Base-by-base conservation (phyloP, 768 basidiomycete species). In the Rhodotorula sphaerocarpa region DNA sequence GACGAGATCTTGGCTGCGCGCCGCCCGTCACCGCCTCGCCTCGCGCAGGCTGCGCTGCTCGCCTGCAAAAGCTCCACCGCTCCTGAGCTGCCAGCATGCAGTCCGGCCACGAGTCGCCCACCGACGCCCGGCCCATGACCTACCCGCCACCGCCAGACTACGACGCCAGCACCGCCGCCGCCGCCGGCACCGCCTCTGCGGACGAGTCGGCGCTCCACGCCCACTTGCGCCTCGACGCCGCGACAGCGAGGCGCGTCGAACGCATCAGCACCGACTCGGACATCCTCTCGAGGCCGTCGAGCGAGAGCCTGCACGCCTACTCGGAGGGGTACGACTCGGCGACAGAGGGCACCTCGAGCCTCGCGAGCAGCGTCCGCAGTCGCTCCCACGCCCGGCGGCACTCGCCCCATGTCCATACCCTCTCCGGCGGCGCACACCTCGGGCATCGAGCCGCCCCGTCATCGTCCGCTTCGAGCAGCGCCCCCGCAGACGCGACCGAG, bases 301-400 rank as follows among this genome's bases (percentile, higher is more conserved):
- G 30, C 36, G 57, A 53, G 36, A 39, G 36, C 57, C 45, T 52
- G 28, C 42, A 44, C 11, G 5, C 56, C 34, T 62, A 33, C 36
- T 66, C 65, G 10, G 66, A 67, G 27, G 42, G 57, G 27, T 67
- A 67, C 57, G 66, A 67, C 45, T 67, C 66, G 50, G 55, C 61
- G 3, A 23, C 15, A 10, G 66, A 63, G 5, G 50, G 44, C 5
- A 27, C 50, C 1, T 33, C 41, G 28, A 27, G 30, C 42, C 57
- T 58, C 50, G 57, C 57, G 12, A 31, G 39, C 23, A 42, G 36
- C 27, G 14, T 51, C 42, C 12, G 53, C 43, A 43, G 41, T 42
- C 57, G 42, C 21, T 12, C 28, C 23, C 48, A 20, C 48, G 48
- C 48, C 12, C 48, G 14, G 23, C 16, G 36, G 18, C 18, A 12